phyloP scores from a whole-genome alignment of 2,329 filamentous ascomycete species.

The Trichoderma sp. region DNA sequence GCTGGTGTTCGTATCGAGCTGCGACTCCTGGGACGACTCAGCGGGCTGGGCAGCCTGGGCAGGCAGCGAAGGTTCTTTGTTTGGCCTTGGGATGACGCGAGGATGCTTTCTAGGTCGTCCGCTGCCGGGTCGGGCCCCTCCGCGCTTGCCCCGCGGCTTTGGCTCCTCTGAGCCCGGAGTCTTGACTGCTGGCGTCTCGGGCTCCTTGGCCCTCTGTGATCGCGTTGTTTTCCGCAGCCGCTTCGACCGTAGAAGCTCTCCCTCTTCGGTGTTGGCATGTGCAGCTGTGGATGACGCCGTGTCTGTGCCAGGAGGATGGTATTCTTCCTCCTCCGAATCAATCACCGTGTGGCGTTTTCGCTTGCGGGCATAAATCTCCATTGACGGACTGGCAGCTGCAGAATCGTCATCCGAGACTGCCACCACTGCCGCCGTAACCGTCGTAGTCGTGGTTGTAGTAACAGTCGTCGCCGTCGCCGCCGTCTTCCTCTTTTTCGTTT shows the following conservation, averaged over 20 bases:
- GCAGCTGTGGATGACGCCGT: conserved; percentile 33
- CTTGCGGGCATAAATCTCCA: conserved; percentile 32
- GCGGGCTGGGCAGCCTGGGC: conserved; percentile 4
- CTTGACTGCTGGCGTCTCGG: conserved; percentile 29
- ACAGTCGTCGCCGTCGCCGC: conserved; percentile 20
- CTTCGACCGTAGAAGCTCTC: conserved; percentile 29
- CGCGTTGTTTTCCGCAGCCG: conserved; percentile 37
- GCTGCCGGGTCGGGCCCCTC: conserved; percentile 45
- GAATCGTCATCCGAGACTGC: conserved; percentile 23
- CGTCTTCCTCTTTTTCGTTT: conserved; percentile 27
- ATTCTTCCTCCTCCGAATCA: conserved; percentile 40
- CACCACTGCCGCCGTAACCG: neutral
- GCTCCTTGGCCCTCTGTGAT: conserved; percentile 29
- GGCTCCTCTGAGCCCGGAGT: conserved; percentile 32
- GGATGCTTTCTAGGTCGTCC: conserved; percentile 46
- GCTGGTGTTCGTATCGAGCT: neutral
- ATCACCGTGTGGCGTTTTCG: conserved; percentile 37
- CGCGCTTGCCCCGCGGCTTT: conserved; percentile 43
- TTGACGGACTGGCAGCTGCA: neutral
- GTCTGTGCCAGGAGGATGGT: conserved; percentile 35
- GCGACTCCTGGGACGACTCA: neutral
- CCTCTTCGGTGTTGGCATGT: conserved; percentile 34
- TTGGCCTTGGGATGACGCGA: conserved; percentile 29
- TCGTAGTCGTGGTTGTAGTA: conserved; percentile 28
- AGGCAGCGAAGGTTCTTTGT: neutral